Conservation (phyloP, 805 yeast species). For the Metschnikowia baotianmanensis region DNA sequence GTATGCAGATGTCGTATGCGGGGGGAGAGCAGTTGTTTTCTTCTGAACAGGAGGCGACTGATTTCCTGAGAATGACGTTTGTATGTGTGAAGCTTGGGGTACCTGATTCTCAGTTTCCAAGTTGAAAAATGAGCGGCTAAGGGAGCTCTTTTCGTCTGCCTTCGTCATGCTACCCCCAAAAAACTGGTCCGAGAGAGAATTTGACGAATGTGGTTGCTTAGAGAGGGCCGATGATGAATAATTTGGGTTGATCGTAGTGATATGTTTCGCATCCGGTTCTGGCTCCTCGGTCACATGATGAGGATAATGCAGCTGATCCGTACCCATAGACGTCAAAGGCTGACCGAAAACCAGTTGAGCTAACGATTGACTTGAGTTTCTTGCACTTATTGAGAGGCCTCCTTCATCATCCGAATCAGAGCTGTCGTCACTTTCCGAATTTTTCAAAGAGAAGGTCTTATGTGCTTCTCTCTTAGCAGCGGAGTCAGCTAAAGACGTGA, state of each 20-base stretch:
- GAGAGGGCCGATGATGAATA: conserved; percentile 37
- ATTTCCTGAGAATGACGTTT: conserved; percentile 11
- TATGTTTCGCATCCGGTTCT: conserved; percentile 27
- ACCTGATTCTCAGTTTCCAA: conserved; percentile 7
- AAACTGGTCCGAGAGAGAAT: conserved; percentile 38
- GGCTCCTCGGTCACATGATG: conserved; percentile 19
- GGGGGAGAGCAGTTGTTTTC: conserved; percentile 42
- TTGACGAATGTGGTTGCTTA: conserved; percentile 42
- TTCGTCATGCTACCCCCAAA: conserved; percentile 28
- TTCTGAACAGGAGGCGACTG: conserved; percentile 26
- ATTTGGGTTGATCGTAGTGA: conserved; percentile 32
- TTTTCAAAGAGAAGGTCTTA: conserved; percentile 15
- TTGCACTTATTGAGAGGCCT: conserved; percentile 38
- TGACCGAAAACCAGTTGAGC: conserved; percentile 41
- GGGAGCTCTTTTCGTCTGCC: conserved; percentile 7
- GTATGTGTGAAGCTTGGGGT: conserved; percentile 2
- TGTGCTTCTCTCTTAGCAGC: conserved; percentile 6
- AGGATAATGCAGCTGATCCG: conserved; percentile 23
- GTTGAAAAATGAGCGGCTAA: conserved; percentile 18
- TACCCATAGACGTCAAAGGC: conserved; percentile 18
- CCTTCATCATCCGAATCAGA: conserved; percentile 30
- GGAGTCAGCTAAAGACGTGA: conserved; percentile 21
- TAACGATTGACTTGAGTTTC: conserved; percentile 41
- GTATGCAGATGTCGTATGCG: conserved; percentile 42
- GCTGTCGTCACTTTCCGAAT: conserved; percentile 17